Evolutionary conservation across 306 rosid genomes (phyloP).

Genomic region (Trifolium dubium): DNA sequence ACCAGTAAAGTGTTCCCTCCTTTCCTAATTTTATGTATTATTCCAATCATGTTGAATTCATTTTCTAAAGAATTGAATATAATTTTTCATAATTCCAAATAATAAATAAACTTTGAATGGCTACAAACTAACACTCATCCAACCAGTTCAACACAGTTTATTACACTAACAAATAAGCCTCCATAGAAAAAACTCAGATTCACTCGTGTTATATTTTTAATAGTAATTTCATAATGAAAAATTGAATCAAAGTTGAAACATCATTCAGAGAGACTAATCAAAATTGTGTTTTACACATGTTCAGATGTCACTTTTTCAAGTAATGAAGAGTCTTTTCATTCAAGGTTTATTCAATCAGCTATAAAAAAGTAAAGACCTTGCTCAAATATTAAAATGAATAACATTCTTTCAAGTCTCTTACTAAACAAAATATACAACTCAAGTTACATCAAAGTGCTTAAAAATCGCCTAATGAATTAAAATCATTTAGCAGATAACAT

Average conservation of each 20-base stretch:
- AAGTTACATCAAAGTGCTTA: slow-evolving; percentile 13
- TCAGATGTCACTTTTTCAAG: neutral
- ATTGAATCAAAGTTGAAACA: neutral
- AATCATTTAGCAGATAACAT: slow-evolving; percentile 5
- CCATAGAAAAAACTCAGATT: neutral
- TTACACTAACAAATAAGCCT: neutral
- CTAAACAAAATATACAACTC: neutral
- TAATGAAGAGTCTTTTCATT: neutral
- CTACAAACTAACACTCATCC: neutral
- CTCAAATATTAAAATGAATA: slow-evolving; percentile 5
- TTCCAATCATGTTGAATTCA: slow-evolving; percentile 17
- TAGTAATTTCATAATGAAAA: neutral
- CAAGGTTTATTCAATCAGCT: neutral
- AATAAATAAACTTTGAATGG: neutral
- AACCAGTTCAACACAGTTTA: neutral
- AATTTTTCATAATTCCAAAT: slow-evolving; percentile 24
- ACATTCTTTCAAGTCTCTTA: neutral
- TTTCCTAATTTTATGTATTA: slow-evolving; percentile 10
- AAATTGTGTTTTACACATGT: neutral
- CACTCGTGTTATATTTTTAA: neutral
- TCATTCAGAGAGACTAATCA: neutral
- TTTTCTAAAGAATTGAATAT: slow-evolving; percentile 23
- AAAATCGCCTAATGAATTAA: neutral
- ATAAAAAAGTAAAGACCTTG: neutral
- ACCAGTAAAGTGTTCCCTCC: slow-evolving; percentile 10